Evolutionary conservation across 352 stramenopile species (phyloP).

Genomic region (Thraustotheca clavata): DNA sequence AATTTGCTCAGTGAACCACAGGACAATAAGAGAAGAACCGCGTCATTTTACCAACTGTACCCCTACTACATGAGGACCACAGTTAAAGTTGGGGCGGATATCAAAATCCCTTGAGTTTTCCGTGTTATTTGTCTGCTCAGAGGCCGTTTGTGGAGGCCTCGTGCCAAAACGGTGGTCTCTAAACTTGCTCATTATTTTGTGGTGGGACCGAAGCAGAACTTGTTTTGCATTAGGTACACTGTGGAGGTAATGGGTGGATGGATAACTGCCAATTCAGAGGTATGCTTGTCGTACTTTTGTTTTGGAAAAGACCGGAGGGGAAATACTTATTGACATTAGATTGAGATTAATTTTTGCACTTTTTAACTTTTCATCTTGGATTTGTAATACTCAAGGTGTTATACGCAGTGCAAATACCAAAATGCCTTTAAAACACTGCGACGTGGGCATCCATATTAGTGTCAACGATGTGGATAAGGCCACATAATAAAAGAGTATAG

Average conservation of each 20-base stretch:
- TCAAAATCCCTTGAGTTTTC: conserved; percentile 11
- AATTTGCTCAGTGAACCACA: neutral
- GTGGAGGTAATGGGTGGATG: neutral
- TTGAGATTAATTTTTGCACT: neutral
- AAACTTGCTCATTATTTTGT: neutral
- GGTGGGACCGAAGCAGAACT: conserved; percentile 11
- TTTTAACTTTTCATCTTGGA: conserved; percentile 21
- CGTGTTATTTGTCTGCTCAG: conserved; percentile 5
- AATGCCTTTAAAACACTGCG: neutral
- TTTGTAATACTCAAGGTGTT: conserved; percentile 6
- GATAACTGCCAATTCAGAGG: neutral
- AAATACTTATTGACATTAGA: conserved; percentile 3
- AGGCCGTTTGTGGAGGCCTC: conserved; percentile 1
- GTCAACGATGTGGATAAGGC: conserved; percentile 3
- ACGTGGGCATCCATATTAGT: neutral
- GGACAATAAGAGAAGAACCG: neutral
- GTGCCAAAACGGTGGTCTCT: conserved; percentile 9
- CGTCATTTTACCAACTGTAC: conserved; percentile 23
- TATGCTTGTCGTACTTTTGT: neutral
- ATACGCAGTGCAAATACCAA: conserved; percentile 20
- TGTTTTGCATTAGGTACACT: conserved; percentile 3
- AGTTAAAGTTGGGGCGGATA: conserved; percentile 24
- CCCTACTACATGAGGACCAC: conserved; percentile 8
- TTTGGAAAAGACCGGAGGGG: conserved; percentile 14
- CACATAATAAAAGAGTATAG: neutral